Evolutionary conservation across 2,329 filamentous ascomycete genomes (phyloP), one percentile per base, ranked within the genome.

Genomic region (Pseudocercospora musae): DNA sequence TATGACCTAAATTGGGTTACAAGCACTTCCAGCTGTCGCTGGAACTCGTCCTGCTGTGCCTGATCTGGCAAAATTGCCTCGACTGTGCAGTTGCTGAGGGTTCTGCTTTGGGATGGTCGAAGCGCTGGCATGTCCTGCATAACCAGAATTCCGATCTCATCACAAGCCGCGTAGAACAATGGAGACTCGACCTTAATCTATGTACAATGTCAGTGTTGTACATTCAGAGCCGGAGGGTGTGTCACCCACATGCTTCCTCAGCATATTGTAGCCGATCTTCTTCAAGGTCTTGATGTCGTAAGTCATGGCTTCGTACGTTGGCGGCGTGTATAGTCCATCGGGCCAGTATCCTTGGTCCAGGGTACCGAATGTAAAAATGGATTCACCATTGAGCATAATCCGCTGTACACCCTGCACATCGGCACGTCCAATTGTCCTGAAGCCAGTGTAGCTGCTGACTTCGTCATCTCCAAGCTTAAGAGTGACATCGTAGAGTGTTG

Each of bases 111-210:
- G 29, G 64, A 72, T 20, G 46, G 79, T 72, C 76, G 75, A 59
- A 89, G 75, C 2, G 86, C 82, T 4, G 88, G 88, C 88, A 91
- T 91, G 64, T 91, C 89, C 71, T 90, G 88, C 52, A 90, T 85
- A 5, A 91, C 81, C 25, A 90, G 73, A 15, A 90, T 73, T 0
- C 88, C 88, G 1, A 90, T 73, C 63, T 85, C 79, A 55, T 91
- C 88, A 61, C 86, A 88, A 4, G 88, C 87, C 18, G 83, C 81
- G 71, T 90, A 90, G 72, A 87, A 91, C 6, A 90, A 73, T 11
- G 86, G 85, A 0, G 85, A 81, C 68, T 89, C 87, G 6, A 89
- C 79, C 74, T 90, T 90, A 77, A 89, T 87, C 62, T 67, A 46
- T 20, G 18, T 11, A 37, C 6, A n/a, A 6, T 55, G 50, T 62